phyloP scores from a whole-genome alignment of 495 filamentous ascomycete genomes.

The Aspergillus ostianus region DNA sequence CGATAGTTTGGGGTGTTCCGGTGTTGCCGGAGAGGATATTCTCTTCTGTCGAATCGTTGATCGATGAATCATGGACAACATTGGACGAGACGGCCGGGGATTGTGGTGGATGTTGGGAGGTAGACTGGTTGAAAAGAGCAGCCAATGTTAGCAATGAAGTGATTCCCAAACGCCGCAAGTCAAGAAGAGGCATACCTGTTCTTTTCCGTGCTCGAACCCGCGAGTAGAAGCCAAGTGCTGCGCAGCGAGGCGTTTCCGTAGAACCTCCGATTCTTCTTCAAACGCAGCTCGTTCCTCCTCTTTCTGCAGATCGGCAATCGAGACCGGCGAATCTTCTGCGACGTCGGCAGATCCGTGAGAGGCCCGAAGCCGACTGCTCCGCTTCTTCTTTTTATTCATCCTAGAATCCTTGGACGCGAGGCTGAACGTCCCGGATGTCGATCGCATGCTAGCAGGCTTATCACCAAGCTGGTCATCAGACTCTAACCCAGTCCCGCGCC shows the following conservation, averaged over 20 bases:
- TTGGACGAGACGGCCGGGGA: constrained; percentile 15
- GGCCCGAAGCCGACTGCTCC: constrained; percentile 28
- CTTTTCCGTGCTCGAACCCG: constrained; percentile 49
- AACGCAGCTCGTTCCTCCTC: constrained; percentile 69
- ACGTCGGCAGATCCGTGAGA: constrained; percentile 23
- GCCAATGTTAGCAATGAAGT: not conserved
- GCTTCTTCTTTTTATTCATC: constrained; percentile 30
- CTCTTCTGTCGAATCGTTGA: constrained; percentile 15
- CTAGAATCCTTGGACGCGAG: constrained; percentile 48
- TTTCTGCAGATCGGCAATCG: constrained; percentile 68
- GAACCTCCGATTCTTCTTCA: constrained; percentile 70
- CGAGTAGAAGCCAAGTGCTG: constrained; percentile 66
- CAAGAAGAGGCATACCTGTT: constrained; percentile 18
- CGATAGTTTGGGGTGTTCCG: constrained; percentile 18
- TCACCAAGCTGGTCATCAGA: constrained; percentile 71
- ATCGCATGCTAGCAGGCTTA: constrained; percentile 63
- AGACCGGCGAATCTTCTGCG: constrained; percentile 32
- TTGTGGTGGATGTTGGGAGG: constrained; percentile 10
- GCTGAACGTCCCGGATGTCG: constrained; percentile 52
- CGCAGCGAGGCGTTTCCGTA: constrained; percentile 69
- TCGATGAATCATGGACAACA: constrained; percentile 7
- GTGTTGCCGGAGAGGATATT: constrained; percentile 2
- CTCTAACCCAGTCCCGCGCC: constrained; percentile 58
- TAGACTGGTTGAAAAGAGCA: constrained; percentile 8
- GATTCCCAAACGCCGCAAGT: not conserved